Evolutionary conservation across 2,329 filamentous ascomycete species (phyloP).

Genomic region (Phaeosphaeriaceae sp.): DNA sequence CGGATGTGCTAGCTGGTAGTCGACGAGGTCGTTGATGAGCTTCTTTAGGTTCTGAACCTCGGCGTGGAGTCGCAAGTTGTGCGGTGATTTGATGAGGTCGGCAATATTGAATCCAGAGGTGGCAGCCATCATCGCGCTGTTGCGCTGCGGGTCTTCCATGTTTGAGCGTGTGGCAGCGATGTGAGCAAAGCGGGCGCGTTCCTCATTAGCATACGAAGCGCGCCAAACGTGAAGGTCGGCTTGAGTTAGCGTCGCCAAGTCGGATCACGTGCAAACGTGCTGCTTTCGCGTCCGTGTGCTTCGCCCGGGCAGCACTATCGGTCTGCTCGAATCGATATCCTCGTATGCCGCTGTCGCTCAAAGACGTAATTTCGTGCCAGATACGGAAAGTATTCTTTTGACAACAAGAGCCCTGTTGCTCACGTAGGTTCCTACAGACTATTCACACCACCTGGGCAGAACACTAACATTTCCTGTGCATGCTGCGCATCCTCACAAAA

Average conservation of each 20-base stretch:
- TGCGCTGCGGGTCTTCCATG: conserved; percentile 4
- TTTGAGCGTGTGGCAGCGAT: background rate
- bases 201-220: background rate
- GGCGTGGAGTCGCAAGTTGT: conserved; percentile 38
- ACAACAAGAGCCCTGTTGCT: no score
- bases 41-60: conserved; percentile 42
- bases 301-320: no score
- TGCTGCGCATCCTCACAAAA: no score
- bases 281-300: background rate
- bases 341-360: no score
- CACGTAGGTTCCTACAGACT: no score
- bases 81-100: conserved; percentile 36
- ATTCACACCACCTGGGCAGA: no score
- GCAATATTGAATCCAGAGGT: conserved; percentile 29
- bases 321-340: no score
- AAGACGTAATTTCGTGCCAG: no score
- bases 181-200: background rate
- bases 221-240: background rate
- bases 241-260: background rate
- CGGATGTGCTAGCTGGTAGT: conserved; percentile 40
- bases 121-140: conserved; percentile 20
- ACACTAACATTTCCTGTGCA: no score
- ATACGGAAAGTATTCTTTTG: no score
- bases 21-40: conserved; percentile 40
- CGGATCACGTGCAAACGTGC: background rate